These are phyloP conservation scores for Amauroascus verrucosus DNA, from an alignment of 2,329 filamentous ascomycete species.

Conservation along the genomic window DNA sequence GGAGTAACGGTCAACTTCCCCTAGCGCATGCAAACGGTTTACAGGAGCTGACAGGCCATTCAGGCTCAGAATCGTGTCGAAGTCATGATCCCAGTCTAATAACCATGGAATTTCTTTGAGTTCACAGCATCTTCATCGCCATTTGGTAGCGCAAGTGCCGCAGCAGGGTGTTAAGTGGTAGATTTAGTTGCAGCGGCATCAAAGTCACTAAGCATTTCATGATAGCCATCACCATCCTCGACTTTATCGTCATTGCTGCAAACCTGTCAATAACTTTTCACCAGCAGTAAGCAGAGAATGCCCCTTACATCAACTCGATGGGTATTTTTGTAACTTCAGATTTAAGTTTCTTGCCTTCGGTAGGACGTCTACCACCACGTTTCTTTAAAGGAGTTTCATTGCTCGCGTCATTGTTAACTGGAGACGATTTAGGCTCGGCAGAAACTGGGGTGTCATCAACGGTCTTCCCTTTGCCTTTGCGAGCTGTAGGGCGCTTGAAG, in stretches of 20 bases:
- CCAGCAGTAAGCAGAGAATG: not conserved
- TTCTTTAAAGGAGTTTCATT: not conserved
- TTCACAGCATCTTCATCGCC: not conserved
- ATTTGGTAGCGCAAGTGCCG: not conserved
- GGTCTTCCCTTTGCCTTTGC: constrained; percentile 14
- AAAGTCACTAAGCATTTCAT: constrained; percentile 9
- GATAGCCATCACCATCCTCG: constrained; percentile 4
- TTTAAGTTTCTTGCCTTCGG: constrained; percentile 6
- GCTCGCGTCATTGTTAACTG: not conserved
- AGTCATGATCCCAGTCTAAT: not conserved
- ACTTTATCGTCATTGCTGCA: constrained; percentile 7
- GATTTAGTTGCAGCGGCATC: constrained; percentile 14
- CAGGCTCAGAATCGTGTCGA: not conserved
- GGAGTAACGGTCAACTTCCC: not conserved
- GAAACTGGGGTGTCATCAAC: constrained; percentile 6
- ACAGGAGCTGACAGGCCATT: not conserved
- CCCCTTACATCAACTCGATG: constrained; percentile 5
- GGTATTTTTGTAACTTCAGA: not conserved
- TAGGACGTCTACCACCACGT: constrained; percentile 1
- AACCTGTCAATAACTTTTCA: not conserved
- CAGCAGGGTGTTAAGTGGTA: constrained; percentile 12
- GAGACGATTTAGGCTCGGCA: not conserved
- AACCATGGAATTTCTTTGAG: not conserved
- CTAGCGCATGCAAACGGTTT: not conserved
- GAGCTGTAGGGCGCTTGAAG: constrained; percentile 13